Percentiles rank a stretch among this genome's conserved stretches.
These are phyloP conservation scores for Serendipita sp. DNA, from an alignment of 1,284 basidiomycete genomes.

Conservation along the genomic window DNA sequence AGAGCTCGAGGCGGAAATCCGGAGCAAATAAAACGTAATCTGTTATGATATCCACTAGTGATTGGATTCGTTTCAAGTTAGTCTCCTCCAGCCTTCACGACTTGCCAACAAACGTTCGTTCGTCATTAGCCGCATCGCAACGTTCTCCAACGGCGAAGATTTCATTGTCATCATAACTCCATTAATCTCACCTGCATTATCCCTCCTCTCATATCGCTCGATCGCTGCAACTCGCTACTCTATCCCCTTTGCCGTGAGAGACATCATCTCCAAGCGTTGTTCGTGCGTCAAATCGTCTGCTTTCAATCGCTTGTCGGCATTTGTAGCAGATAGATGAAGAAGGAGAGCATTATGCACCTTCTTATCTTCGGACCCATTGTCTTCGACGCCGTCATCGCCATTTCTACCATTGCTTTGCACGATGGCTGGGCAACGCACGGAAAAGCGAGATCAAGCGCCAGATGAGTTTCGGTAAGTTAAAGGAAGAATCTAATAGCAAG, in stretches of 20 bases:
- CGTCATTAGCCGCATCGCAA: conserved; percentile 71
- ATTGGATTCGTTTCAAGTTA: conserved; percentile 27
- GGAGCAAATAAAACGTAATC: conserved; percentile 12
- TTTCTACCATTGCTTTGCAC: conserved; percentile 8
- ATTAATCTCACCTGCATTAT: neutral
- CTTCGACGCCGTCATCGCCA: conserved; percentile 5
- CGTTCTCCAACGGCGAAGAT: conserved; percentile 25
- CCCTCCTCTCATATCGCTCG: neutral
- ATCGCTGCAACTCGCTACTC: conserved; percentile 2
- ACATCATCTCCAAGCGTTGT: conserved; percentile 77
- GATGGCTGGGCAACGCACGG: conserved; percentile 20
- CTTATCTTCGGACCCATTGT: neutral
- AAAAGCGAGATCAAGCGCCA: conserved; percentile 45
- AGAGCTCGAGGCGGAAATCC: conserved; percentile 27
- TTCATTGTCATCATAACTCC: neutral
- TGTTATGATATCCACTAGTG: neutral
- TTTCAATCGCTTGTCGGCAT: conserved; percentile 75
- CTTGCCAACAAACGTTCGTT: conserved; percentile 83
- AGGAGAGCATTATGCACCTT: conserved; percentile 46
- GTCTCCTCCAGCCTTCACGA: conserved; percentile 46
- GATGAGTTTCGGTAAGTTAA: conserved; percentile 91
- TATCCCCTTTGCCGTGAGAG: conserved; percentile 42
- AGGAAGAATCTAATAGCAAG: conserved; percentile 75
- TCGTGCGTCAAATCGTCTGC: conserved; percentile 53
- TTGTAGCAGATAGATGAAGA: conserved; percentile 73